Evolutionary conservation across 371 early-diverging fungal genomes (phyloP).

Genomic region (Dinochytrium kinnereticum): DNA sequence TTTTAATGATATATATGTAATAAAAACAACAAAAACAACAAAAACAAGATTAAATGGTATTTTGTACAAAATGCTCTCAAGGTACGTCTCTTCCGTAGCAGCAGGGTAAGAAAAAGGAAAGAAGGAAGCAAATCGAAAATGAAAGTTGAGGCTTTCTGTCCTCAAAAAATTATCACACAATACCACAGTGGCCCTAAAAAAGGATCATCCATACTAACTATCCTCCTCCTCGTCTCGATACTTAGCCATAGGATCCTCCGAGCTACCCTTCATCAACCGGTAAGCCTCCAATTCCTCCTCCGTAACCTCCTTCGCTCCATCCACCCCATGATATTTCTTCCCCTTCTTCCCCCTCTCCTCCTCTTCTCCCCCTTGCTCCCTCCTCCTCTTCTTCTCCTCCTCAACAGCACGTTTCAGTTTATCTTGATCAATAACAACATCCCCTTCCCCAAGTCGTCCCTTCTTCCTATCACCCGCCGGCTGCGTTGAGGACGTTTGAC

Average conservation of each 20-base stretch:
- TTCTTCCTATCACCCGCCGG: constrained; percentile 18
- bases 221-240: too few species aligned
- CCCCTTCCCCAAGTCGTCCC: constrained; percentile 55
- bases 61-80: too few species aligned
- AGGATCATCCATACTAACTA: too few species aligned
- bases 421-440: constrained; percentile 52
- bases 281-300: constrained; percentile 66
- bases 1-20: too few species aligned
- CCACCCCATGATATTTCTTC: constrained; percentile 25
- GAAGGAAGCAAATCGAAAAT: too few species aligned
- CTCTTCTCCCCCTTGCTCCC: background rate
- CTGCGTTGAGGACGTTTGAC: background rate
- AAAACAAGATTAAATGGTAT: too few species aligned
- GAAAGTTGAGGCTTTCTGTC: too few species aligned
- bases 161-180: too few species aligned
- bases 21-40: too few species aligned
- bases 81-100: too few species aligned
- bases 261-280: constrained; percentile 41
- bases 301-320: constrained; percentile 34
- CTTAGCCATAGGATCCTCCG: constrained; percentile 58
- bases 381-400: constrained; percentile 37
- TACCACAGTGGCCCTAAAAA: too few species aligned
- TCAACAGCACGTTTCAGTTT: constrained; percentile 55
- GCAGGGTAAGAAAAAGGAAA: too few species aligned
- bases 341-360: constrained; percentile 24